phyloP scores from a whole-genome alignment of 2,329 filamentous ascomycete genomes.

The Colletotrichum sojae region DNA sequence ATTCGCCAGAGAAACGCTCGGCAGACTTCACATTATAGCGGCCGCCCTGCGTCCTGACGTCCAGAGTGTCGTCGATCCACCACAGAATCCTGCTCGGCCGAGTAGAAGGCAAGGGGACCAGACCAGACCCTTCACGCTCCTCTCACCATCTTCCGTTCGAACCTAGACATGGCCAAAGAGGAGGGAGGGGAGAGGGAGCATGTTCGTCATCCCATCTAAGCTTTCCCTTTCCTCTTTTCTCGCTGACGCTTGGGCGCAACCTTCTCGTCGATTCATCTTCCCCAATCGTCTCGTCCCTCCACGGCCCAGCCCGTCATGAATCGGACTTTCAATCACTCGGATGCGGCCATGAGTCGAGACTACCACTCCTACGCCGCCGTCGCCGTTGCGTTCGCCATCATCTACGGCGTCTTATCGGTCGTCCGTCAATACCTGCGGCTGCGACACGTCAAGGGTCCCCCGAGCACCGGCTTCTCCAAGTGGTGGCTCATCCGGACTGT shows the following conservation, averaged over 20 bases:
- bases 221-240: not conserved
- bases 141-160: not conserved
- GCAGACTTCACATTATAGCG: not conserved
- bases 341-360: slow-evolving; percentile 22
- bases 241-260: not conserved
- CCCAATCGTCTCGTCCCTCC: not conserved
- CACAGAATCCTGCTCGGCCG: too few species aligned
- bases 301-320: slow-evolving; percentile 2
- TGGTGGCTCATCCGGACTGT: slow-evolving; percentile 54
- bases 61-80: not conserved
- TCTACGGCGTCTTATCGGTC: slow-evolving; percentile 36
- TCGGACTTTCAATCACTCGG: not conserved
- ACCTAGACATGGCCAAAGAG: too few species aligned
- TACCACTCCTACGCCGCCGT: slow-evolving; percentile 5
- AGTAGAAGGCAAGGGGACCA: too few species aligned
- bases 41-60: not conserved
- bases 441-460: slow-evolving; percentile 57
- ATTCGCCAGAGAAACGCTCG: not conserved
- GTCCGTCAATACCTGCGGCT: slow-evolving; percentile 53
- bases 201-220: not conserved
- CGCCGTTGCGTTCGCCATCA: slow-evolving; percentile 31
- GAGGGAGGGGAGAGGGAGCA: not conserved
- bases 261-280: not conserved
- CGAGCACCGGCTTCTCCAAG: slow-evolving; percentile 54
- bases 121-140: too few species aligned